phyloP scores from a whole-genome alignment of 116 monocot species.

The Zostera marina region DNA sequence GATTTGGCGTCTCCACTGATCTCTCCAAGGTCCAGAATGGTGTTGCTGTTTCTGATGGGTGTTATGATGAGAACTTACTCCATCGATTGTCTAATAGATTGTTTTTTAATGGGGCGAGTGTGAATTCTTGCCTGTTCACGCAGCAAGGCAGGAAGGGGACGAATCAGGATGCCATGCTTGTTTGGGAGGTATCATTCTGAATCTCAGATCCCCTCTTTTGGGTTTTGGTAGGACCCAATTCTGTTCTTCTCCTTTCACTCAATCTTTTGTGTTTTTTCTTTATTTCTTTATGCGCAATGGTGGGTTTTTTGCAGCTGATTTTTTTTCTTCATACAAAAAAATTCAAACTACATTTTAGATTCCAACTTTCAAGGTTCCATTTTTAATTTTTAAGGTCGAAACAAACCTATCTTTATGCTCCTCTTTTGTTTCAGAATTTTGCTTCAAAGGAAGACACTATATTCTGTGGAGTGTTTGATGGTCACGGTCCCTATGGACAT shows the following conservation, averaged over 20 bases:
- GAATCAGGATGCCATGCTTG: conserved; percentile 80
- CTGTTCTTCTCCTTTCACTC: not conserved
- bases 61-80: conserved; percentile 25
- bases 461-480: conserved; percentile 90
- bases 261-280: not conserved
- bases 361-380: not conserved
- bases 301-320: not conserved
- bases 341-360: no score
- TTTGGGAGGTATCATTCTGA: conserved; percentile 35
- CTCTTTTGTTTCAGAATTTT: conserved; percentile 30
- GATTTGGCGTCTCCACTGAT: not conserved
- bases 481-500: conserved; percentile 83
- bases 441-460: conserved; percentile 39
- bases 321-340: no score
- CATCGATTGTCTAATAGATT: conserved; percentile 34
- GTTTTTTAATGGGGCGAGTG: conserved; percentile 43
- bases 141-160: conserved; percentile 73
- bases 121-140: conserved; percentile 55
- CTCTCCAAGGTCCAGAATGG: not conserved
- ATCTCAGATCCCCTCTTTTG: not conserved
- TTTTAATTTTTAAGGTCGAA: not conserved
- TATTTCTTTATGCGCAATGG: not conserved
- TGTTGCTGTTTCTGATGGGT: conserved; percentile 1
- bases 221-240: not conserved
- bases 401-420: not conserved